Evolutionary conservation across 2,329 filamentous ascomycete genomes (phyloP), one percentile per base, ranked within the genome.

Genomic region (Calonectria pseudoturangicola): DNA sequence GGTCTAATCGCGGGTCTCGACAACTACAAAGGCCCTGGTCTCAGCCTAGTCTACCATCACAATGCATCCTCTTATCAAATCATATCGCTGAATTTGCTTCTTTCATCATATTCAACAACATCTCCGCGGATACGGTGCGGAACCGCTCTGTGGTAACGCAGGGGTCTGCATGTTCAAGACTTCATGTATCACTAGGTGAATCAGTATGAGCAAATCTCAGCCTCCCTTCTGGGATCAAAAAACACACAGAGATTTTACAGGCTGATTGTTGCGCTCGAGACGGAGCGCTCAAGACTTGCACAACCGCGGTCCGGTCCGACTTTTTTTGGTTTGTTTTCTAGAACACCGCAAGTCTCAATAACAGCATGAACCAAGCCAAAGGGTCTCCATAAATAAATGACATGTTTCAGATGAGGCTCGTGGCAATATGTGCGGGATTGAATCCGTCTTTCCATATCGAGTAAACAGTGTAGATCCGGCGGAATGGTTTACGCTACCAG

Each of bases 91-190:
- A 36, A 9, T 36, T 36, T 36, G 33, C 10, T 36, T 36, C 33
- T 36, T 36, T 36, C 10, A 36, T 6, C 33, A 10, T 36, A 36
- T 36, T 36, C 33, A 36, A 13, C 33, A 36, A 10, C 10, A 36
- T 36, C 33, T 36, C 33, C 33, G 33, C 33, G 33, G 33, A 9
- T 12, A 10, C 33, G 33, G 33, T 10, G 33, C 33, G 7, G 33
- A 36, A 36, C 50, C 50, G 51, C 28, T 13, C 33, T 39, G 15
- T 41, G 25, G 33, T 41, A 41, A 60, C n/a, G 27, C 33, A 28
- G 33, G 36, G 54, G 27, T 60, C 54, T 21, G 54, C 54, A 41
- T 41, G 36, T 41, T 21, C 54, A 60, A 60, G 54, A 60, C 54
- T 60, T 60, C 25, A 16, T 2, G 33, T 36, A 7, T n/a, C 54